A percentile compares a stretch with the other conserved stretches of the same genome.
These are phyloP conservation scores for Hypoxylon sp. DNA, from an alignment of 2,329 filamentous ascomycete species.

Conservation along the genomic window DNA sequence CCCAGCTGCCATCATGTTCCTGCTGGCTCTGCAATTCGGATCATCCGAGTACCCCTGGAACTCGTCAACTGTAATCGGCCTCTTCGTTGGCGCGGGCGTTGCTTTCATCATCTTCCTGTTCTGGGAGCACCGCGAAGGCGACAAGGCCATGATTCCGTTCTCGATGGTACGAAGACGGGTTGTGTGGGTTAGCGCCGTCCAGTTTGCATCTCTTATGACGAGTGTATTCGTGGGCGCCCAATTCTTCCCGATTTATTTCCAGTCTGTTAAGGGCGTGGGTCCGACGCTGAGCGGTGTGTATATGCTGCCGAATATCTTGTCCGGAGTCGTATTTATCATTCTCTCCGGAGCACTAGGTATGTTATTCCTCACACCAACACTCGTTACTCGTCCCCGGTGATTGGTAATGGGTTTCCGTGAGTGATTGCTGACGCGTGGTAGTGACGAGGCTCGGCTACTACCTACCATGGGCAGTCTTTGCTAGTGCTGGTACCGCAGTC, in stretches of 20 bases:
- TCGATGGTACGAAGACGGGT: conserved; percentile 61
- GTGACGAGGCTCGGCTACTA: conserved; percentile 52
- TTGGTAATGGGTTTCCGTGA: conserved; percentile 6
- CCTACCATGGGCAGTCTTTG: conserved; percentile 49
- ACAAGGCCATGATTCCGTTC: conserved; percentile 65
- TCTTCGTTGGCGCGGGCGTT: conserved; percentile 58
- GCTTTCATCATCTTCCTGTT: conserved; percentile 55
- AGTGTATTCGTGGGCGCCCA: conserved; percentile 59
- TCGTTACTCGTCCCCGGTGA: background rate
- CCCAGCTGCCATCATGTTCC: conserved; percentile 59
- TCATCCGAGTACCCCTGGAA: conserved; percentile 59
- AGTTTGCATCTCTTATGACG: conserved; percentile 60
- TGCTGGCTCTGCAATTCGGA: conserved; percentile 63
- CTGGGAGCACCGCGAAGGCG: conserved; percentile 62
- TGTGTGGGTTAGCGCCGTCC: conserved; percentile 60
- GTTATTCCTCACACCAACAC: conserved; percentile 4
- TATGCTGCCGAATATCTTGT: conserved; percentile 52
- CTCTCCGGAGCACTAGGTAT: conserved; percentile 55
- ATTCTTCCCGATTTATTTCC: conserved; percentile 54
- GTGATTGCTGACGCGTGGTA: conserved; percentile 31
- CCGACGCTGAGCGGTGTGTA: conserved; percentile 54
- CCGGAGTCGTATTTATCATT: conserved; percentile 71
- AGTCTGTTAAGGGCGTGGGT: conserved; percentile 52
- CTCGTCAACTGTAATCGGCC: conserved; percentile 57
- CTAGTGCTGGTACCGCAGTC: conserved; percentile 45